Percentiles rank a stretch among this genome's conserved stretches.
Evolutionary conservation across 2,329 filamentous ascomycete species (phyloP).

Genomic region (Teratosphaeria viscida): DNA sequence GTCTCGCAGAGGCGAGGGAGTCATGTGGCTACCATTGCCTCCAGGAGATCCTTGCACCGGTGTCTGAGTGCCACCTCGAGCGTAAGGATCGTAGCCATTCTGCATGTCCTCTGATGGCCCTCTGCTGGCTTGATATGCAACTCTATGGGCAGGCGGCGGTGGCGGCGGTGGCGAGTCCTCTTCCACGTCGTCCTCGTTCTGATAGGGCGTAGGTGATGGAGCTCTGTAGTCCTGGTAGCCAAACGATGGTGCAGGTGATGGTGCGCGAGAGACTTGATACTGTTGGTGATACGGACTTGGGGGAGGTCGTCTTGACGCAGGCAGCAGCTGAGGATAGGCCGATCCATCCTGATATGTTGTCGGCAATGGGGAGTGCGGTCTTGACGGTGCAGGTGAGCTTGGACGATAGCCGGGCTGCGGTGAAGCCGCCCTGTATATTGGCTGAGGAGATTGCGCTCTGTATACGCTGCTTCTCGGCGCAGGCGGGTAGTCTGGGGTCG

Average conservation of each 20-base stretch:
- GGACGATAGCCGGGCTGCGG: slow-evolving; percentile 14
- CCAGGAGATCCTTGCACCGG: slow-evolving; percentile 60
- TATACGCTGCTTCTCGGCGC: slow-evolving; percentile 2
- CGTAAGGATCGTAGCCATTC: slow-evolving; percentile 30
- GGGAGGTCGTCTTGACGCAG: slow-evolving; percentile 18
- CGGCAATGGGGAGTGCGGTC: slow-evolving; percentile 34
- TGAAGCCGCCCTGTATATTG: slow-evolving; percentile 16
- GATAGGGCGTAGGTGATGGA: slow-evolving; percentile 12
- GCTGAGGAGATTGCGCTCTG: slow-evolving; percentile 19
- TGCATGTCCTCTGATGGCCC: slow-evolving; percentile 36
- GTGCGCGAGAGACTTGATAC: slow-evolving; percentile 11
- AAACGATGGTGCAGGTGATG: slow-evolving; percentile 33
- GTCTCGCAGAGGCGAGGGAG: slow-evolving; percentile 81
- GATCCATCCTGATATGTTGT: slow-evolving; percentile 25
- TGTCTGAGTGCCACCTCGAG: slow-evolving; percentile 46
- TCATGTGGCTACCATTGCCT: slow-evolving; percentile 36
- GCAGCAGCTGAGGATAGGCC: slow-evolving; percentile 22
- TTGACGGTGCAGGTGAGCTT: slow-evolving; percentile 19
- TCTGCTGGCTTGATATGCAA: slow-evolving; percentile 41
- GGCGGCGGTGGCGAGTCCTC: slow-evolving; percentile 68
- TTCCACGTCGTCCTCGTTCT: slow-evolving; percentile 27
- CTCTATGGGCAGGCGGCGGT: slow-evolving; percentile 69
- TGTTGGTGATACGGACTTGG: slow-evolving; percentile 18
- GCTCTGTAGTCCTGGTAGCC: slow-evolving; percentile 20
- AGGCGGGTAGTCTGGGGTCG: slow-evolving; percentile 24